Base-by-base conservation (phyloP, 108 stramenopile species). In the Skeletonema menzelii region DNA sequence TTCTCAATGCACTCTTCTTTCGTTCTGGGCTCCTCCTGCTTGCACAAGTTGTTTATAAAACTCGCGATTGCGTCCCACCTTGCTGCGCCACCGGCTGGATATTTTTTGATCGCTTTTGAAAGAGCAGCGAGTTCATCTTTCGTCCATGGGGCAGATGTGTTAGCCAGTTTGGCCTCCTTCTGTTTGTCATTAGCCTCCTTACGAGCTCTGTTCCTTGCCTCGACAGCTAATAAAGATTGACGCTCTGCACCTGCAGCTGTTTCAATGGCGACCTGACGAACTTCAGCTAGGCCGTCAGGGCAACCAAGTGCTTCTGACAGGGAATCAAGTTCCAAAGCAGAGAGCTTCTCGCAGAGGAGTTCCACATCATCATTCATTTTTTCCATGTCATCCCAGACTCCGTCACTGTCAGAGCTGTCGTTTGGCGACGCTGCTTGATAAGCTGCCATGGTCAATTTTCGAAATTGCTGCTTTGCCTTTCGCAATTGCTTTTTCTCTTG, bases 1-100 rank as follows among this genome's bases (percentile, higher is more conserved):
- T 93, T 82, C 61, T 90, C 91, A 64, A 98, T 96, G 83, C 98
- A 99, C 27, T 99, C 97, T 62, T 98, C 96, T 80, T 91, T 96
- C 35, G 85, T 87, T 63, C 97, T 86, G 13, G 96, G 95, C 22
- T 82, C 72, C 3, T 91, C 77, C 62, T 77, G 84, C 24, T 84
- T 81, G 63, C 86, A 88, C 2, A 92, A 65, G 62, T 86, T 86
- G 82, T 96, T 96, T 63, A 99, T 85, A 65, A 92, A 98, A n/a
- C 86, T 60, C 15, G 97, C 83, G 70, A 99, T 96, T 58, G 88
- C 79, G 57, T 96, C 94, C 99, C 99, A 99, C 42, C 98, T 92
- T 63, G 92, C 92, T 57, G 86, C 93, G 12, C 96, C 94, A 0
- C 98, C 99, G 0, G 92, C 82, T 26, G 97, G 97, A 84, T 90